Conservation (phyloP, 306 rosid genomes). For the Pterocarpus macrocarpus region DNA sequence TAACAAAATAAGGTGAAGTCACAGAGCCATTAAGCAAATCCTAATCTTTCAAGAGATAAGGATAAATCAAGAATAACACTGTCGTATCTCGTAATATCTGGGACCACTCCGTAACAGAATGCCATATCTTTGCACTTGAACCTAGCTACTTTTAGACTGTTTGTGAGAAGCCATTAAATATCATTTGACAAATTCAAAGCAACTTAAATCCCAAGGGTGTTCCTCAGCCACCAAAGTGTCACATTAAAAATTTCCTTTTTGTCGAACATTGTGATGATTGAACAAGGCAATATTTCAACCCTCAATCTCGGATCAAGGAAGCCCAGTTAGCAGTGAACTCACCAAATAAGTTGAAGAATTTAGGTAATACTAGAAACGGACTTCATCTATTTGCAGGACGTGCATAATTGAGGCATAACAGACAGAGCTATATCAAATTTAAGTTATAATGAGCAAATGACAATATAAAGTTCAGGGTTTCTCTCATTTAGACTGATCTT, state of each 20-base stretch:
- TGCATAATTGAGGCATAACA: too few relatives aligned
- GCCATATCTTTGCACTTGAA: slow-evolving; percentile 22
- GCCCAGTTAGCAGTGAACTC: neutral
- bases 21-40: neutral
- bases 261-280: neutral
- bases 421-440: too few relatives aligned
- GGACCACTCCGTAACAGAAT: slow-evolving; percentile 13
- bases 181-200: slow-evolving; percentile 21
- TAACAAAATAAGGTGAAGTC: neutral
- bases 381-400: too few relatives aligned
- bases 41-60: neutral
- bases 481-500: too few relatives aligned
- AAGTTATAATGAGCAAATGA: neutral
- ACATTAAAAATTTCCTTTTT: neutral
- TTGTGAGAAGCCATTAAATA: neutral
- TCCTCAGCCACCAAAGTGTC: slow-evolving; percentile 11
- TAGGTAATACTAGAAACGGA: neutral
- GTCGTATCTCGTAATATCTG: neutral
- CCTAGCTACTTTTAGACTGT: neutral
- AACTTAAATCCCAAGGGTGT: neutral
- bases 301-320: neutral
- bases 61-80: neutral
- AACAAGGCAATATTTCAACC: neutral
- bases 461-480: neutral
- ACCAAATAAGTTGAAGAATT: neutral